Evolutionary conservation across 1,139 yeast species (phyloP), one percentile per base, ranked within the genome.

Genomic region (Zygosaccharomyces sapae): DNA sequence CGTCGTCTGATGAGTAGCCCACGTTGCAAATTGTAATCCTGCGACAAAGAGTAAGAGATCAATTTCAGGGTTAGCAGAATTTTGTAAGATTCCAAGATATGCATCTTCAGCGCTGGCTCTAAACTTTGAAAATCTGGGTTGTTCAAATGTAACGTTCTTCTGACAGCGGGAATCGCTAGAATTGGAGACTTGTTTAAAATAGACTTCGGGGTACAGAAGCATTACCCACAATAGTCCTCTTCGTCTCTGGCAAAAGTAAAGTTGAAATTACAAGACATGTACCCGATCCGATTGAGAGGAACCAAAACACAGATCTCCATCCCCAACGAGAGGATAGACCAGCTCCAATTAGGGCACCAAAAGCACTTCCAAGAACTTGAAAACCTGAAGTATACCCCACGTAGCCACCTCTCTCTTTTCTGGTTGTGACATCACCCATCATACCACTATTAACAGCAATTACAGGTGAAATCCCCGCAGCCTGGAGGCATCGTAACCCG

Each of bases 281-380:
- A 1, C 81, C 80, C 13, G 82, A 74, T 3, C 81, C 76, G 19
- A 84, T 79, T 3, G 83, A 80, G 44, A 84, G 66, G 52, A 86
- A 83, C 79, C 87, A 82, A 59, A 86, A 87, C 20, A 86, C 80
- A 0, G 87, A 81, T 50, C 88, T 72, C 94, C 95, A 86, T 9
- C 77, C 75, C 71, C 83, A 77, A 13, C 74, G 65, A 2, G 77
- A 67, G 2, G 81, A 76, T 33, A 86, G 63, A 0, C 75, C 78
- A 5, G 90, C 85, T 18, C 95, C 95, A 24, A 86, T 67, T 9
- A 86, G 66, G 0, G 94, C 88, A 4, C 95, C 90, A 51, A 85
- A 71, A 0, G 87, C 88, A 57, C 81, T 84, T 1, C 94, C 95
- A 16, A 84, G 58, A 6, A 84, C 71, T 3, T 81, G 76, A n/a